Percentiles rank a stretch among this genome's conserved stretches.
Conservation (phyloP, 164 flowering plant species). For the Chimonanthus salicifolius region DNA sequence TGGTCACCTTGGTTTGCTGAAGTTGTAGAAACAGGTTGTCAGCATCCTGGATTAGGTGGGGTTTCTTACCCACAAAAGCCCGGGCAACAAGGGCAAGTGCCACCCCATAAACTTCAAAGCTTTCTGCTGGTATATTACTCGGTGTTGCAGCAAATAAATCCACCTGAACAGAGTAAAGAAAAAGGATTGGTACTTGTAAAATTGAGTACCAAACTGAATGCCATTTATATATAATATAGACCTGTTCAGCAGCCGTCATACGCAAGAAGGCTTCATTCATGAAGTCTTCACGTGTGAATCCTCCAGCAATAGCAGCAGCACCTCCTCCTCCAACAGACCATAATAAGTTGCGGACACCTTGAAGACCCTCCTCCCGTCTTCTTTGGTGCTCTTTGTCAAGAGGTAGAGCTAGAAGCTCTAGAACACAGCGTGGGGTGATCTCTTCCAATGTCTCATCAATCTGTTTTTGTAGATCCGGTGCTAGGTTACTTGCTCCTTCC, state of each 20-base stretch:
- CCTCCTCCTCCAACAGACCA: conserved; percentile 99
- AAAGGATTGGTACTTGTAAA: conserved; percentile 3
- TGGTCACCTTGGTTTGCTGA: conserved; percentile 61
- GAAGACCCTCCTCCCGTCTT: conserved; percentile 83
- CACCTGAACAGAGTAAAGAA: conserved; percentile 41
- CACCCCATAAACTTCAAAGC: conserved; percentile 92
- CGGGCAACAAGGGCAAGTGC: conserved; percentile 95
- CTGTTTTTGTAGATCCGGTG: conserved; percentile 83
- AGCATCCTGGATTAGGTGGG: conserved; percentile 77
- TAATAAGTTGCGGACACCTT: conserved; percentile 80
- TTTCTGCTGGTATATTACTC: conserved; percentile 78
- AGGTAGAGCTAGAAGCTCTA: conserved; percentile 83
- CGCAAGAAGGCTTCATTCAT: conserved; percentile 80
- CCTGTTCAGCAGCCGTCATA: conserved; percentile 97
- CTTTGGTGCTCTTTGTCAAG: conserved; percentile 53
- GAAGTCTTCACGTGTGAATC: conserved; percentile 87
- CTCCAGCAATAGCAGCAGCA: conserved; percentile 89
- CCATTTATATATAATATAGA: conserved; percentile 11
- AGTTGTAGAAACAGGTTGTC: conserved; percentile 85
- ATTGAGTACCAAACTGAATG: not conserved
- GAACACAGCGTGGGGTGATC: conserved; percentile 81
- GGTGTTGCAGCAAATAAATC: conserved; percentile 88
- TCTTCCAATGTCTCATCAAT: conserved; percentile 98
- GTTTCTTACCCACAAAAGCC: conserved; percentile 79
- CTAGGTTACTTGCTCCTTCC: conserved; percentile 94